phyloP scores from a whole-genome alignment of 208 protist species.

The Acanthamoeba rhysodes region DNA sequence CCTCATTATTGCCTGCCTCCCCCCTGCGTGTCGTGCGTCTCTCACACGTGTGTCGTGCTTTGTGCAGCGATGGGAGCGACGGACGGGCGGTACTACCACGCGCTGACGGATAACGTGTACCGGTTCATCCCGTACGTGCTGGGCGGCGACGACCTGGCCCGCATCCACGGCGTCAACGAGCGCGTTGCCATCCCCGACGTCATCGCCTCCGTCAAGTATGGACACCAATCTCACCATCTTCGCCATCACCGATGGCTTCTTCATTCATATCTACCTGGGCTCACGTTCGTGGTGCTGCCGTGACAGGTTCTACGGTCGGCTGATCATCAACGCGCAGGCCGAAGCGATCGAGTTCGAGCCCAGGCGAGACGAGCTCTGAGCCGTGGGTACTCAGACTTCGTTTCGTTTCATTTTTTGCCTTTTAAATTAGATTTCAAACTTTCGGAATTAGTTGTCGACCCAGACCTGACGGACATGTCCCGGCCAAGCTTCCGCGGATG shows the following conservation, averaged over 20 bases:
- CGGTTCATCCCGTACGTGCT: constrained; percentile 46
- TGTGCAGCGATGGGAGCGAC: constrained; percentile 73
- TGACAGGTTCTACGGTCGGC: neutral
- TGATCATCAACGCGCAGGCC: constrained; percentile 38
- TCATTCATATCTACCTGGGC: neutral
- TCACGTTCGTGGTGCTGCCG: neutral
- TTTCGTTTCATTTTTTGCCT: no score
- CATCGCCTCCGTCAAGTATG: neutral
- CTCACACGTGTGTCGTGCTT: neutral
- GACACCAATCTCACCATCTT: neutral
- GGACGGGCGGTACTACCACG: constrained; percentile 75
- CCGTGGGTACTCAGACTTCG: no score
- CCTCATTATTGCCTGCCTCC: neutral
- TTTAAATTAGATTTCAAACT: no score
- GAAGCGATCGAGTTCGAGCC: neutral
- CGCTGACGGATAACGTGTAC: constrained; percentile 63
- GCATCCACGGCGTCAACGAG: constrained; percentile 80
- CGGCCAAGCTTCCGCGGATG: no score
- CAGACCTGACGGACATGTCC: no score
- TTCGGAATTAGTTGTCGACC: no score
- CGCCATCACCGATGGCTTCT: neutral
- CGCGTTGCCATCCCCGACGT: neutral
- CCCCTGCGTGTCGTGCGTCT: neutral
- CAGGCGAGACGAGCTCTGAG: neutral
- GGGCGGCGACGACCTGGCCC: neutral